These are phyloP conservation scores for Penicillium herquei DNA, from an alignment of 495 filamentous ascomycete species.

Conservation along the genomic window DNA sequence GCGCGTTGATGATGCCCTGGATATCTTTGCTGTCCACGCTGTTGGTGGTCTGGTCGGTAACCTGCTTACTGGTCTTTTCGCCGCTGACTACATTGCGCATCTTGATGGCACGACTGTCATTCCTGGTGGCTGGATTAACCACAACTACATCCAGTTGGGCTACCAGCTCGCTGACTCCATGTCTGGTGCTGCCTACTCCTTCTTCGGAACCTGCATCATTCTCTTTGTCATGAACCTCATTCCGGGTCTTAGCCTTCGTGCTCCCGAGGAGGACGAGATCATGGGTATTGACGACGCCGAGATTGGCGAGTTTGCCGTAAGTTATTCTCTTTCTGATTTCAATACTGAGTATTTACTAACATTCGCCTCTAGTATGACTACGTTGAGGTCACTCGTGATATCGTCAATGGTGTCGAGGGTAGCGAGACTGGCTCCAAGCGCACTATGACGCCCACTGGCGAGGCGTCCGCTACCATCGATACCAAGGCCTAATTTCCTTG, in stretches of 20 bases:
- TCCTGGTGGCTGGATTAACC: conserved; percentile 86
- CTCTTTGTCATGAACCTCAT: conserved; percentile 85
- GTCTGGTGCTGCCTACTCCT: conserved; percentile 81
- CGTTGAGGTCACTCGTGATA: conserved; percentile 86
- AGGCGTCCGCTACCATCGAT: conserved; percentile 20
- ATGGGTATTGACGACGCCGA: conserved; percentile 92
- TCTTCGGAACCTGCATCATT: conserved; percentile 80
- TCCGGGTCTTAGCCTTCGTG: conserved; percentile 78
- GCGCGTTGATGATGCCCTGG: conserved; percentile 82
- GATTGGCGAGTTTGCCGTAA: conserved; percentile 91
- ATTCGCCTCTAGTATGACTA: conserved; percentile 71
- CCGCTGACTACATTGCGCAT: conserved; percentile 84
- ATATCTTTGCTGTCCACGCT: conserved; percentile 92
- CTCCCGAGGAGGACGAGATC: conserved; percentile 80
- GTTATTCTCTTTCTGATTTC: conserved; percentile 18
- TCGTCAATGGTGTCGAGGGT: conserved; percentile 59
- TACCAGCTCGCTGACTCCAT: conserved; percentile 89
- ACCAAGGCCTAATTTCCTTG: conserved; percentile 30
- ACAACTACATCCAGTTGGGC: conserved; percentile 82
- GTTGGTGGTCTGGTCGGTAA: conserved; percentile 90
- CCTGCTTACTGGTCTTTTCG: conserved; percentile 86
- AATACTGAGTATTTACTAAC: background rate
- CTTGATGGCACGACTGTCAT: conserved; percentile 77
- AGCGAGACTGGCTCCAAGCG: conserved; percentile 35
- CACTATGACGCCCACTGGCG: conserved; percentile 26